Percentiles rank a stretch among this genome's conserved stretches.
Evolutionary conservation across 352 stramenopile species (phyloP).

Genomic region (Phytophthora pistaciae): DNA sequence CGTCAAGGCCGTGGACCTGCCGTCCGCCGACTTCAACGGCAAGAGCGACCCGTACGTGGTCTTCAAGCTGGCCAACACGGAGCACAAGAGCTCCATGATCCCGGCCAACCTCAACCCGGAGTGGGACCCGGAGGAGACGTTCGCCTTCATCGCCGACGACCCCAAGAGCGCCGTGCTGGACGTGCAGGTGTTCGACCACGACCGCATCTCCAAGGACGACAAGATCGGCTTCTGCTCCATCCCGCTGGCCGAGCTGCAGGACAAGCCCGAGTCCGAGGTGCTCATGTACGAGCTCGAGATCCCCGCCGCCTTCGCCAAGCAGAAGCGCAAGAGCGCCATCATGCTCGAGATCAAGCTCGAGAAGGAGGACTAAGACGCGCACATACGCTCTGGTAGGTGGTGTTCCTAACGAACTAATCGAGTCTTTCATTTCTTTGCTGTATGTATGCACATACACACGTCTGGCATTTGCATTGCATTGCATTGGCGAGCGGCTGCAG

Average conservation of each 20-base stretch:
- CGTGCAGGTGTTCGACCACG: constrained; percentile 77
- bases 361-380: constrained; percentile 47
- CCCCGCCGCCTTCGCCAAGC: constrained; percentile 52
- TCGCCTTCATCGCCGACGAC: constrained; percentile 74
- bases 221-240: constrained; percentile 72
- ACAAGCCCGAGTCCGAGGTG: constrained; percentile 52
- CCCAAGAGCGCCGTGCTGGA: constrained; percentile 61
- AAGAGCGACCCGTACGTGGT: constrained; percentile 89
- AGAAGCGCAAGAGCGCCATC: constrained; percentile 77
- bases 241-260: constrained; percentile 59
- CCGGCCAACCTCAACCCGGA: constrained; percentile 67
- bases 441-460: too few relatives aligned
- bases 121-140: constrained; percentile 74
- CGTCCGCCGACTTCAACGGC: constrained; percentile 81
- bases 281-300: constrained; percentile 78
- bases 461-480: background rate
- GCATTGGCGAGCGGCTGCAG: constrained; percentile 3
- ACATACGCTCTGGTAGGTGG: background rate
- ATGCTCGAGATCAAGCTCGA: constrained; percentile 83
- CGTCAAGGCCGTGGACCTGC: constrained; percentile 71
- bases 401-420: constrained; percentile 13
- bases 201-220: constrained; percentile 83
- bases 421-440: constrained; percentile 23
- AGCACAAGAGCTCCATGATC: constrained; percentile 76
- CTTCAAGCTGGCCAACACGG: constrained; percentile 73